Conservation (phyloP, 805 yeast genomes). For the Lachancea mirantina region DNA sequence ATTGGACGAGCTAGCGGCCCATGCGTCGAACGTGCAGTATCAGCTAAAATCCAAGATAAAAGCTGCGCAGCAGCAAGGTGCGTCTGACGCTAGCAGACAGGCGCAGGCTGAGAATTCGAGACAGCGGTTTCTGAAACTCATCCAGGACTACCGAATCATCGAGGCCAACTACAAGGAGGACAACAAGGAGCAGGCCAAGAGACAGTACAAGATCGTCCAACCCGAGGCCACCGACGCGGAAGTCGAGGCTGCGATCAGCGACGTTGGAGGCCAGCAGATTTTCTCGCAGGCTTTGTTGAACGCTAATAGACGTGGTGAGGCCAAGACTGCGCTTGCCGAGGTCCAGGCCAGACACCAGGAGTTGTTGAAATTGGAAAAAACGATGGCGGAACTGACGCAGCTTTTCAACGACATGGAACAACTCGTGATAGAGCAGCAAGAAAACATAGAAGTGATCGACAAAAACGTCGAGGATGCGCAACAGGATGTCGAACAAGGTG, state of each 20-base stretch:
- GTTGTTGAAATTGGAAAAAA: conserved; percentile 86
- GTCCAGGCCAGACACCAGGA: conserved; percentile 95
- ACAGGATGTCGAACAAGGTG: conserved; percentile 86
- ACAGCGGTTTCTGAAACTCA: conserved; percentile 74
- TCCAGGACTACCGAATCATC: conserved; percentile 77
- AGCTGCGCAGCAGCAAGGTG: conserved; percentile 62
- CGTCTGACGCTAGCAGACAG: conserved; percentile 68
- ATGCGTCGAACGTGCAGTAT: conserved; percentile 71
- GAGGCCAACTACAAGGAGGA: conserved; percentile 83
- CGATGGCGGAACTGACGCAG: conserved; percentile 92
- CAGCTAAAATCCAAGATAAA: conserved; percentile 71
- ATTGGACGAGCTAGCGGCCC: conserved; percentile 68
- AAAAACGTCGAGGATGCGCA: conserved; percentile 78
- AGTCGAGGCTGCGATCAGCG: conserved; percentile 78
- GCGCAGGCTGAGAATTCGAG: conserved; percentile 88
- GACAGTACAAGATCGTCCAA: conserved; percentile 85
- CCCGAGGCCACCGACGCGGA: conserved; percentile 81
- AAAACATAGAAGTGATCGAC: conserved; percentile 73
- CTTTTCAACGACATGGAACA: conserved; percentile 95
- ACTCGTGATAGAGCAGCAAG: conserved; percentile 92
- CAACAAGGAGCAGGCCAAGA: conserved; percentile 79
- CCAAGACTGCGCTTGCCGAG: conserved; percentile 89
- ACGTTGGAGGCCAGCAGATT: conserved; percentile 79
- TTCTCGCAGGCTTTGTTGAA: conserved; percentile 88
- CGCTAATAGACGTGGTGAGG: conserved; percentile 88